Evolutionary conservation across 2,329 filamentous ascomycete species (phyloP).

Genomic region (Hymenoscyphus repandus): DNA sequence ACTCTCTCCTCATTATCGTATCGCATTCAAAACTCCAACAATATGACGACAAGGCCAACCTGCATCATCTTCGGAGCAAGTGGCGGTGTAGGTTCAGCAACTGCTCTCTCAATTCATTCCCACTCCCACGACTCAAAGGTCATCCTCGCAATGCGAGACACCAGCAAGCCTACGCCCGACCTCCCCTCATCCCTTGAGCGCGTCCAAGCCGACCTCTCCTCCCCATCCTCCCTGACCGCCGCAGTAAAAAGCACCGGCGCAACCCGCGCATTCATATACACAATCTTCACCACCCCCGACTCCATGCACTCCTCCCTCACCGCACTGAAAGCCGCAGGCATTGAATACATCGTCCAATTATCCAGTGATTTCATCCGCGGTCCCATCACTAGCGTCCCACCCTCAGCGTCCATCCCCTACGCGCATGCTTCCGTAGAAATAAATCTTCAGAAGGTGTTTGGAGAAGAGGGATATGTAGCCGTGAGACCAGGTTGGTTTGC

Average conservation of each 20-base stretch:
- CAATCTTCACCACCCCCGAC: slow-evolving; percentile 31
- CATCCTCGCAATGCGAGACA: slow-evolving; percentile 43
- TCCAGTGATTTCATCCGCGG: slow-evolving; percentile 35
- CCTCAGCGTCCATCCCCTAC: slow-evolving; percentile 34
- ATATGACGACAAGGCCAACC: no score
- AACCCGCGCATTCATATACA: slow-evolving; percentile 45
- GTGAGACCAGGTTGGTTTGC: slow-evolving; percentile 41
- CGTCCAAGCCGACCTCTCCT: slow-evolving; percentile 40
- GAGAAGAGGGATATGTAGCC: slow-evolving; percentile 33
- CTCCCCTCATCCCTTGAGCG: slow-evolving; percentile 30
- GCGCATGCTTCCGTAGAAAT: slow-evolving; percentile 42
- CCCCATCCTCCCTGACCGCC: slow-evolving; percentile 35
- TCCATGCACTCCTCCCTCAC: slow-evolving; percentile 36
- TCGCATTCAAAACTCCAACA: no score
- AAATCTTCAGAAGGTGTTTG: slow-evolving; percentile 37
- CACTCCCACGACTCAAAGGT: slow-evolving; percentile 38
- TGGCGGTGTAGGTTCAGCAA: slow-evolving; percentile 38
- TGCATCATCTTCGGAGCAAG: slow-evolving; percentile 19
- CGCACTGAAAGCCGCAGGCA: slow-evolving; percentile 40
- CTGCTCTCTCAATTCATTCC: slow-evolving; percentile 37
- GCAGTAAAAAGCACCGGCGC: slow-evolving; percentile 40
- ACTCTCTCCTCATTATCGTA: no score
- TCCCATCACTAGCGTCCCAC: slow-evolving; percentile 26
- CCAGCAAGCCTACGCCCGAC: slow-evolving; percentile 36
- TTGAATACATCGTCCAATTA: slow-evolving; percentile 42